Base-by-base conservation (phyloP, 805 yeast species). In the Kodamaea nitidulidarum region DNA sequence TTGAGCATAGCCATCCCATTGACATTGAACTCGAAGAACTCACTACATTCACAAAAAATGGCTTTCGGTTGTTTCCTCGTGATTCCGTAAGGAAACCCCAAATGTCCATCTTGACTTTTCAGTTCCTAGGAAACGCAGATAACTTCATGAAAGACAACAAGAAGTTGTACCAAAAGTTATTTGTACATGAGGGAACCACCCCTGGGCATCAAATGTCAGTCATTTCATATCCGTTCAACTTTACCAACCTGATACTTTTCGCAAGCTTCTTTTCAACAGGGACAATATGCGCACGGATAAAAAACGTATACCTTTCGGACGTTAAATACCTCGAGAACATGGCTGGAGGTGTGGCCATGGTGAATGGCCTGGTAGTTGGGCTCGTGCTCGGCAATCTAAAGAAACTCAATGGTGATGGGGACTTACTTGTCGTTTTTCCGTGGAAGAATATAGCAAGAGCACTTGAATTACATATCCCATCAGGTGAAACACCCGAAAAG, bases 371-470 rank as follows among this genome's bases (percentile, higher is more conserved):
- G 1, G 52, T 62, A 1, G 34, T 65, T 4, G 78, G 78, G 0
- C 45, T 72, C 17, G 58, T 72, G 1, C 41, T 62, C 43, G 71
- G 75, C 0, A 61, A 58, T 36, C 37, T 71, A 15, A 48, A 62
- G 10, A 68, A 67, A 42, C 38, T 41, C 24, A 63, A 70, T 42
- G 76, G 76, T 6, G 73, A 69, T 37, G 78, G 78, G 3, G 75
- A 71, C 32, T 47, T 73, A 36, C 41, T 63, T 4, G 47, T 60
- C 15, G 46, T 66, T 3, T n/a, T 61, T 8, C 45, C 63, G 3
- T 63, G 68, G 68, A 36, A 41, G 4, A 12, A 25, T 1, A 45
- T 60, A 11, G 49, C 44, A 36, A 24, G 7, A 6, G 22, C 22
- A 6, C 22, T 20, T 20, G 7, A 20, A 20, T 8, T 20, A 20